These are phyloP conservation scores for Tothia fuscella DNA, from an alignment of 2,329 filamentous ascomycete genomes.

Conservation along the genomic window DNA sequence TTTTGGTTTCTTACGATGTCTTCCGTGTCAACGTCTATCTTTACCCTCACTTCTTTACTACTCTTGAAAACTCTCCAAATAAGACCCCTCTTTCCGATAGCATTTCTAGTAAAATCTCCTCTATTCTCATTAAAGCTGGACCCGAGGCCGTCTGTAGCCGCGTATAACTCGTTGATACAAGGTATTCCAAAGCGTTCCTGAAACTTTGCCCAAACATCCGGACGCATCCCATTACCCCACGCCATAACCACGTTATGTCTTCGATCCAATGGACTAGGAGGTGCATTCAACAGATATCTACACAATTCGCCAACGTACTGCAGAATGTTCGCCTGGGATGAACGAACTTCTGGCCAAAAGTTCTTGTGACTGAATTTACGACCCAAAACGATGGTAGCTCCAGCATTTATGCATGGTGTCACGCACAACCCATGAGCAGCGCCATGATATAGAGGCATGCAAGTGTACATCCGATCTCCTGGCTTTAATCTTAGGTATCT, in stretches of 20 bases:
- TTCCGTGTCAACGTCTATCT: constrained; percentile 27
- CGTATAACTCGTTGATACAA: constrained; percentile 28
- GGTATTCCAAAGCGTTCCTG: constrained; percentile 27
- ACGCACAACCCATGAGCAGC: constrained; percentile 16
- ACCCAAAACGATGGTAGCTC: constrained; percentile 8
- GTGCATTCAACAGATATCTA: constrained; percentile 24
- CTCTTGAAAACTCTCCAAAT: constrained; percentile 23
- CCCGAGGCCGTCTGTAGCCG: constrained; percentile 27
- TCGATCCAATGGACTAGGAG: constrained; percentile 21
- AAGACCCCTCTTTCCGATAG: constrained; percentile 23
- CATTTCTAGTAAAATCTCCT: constrained; percentile 22
- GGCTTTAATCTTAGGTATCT: constrained; percentile 21
- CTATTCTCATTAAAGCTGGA: constrained; percentile 22
- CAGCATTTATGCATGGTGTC: constrained; percentile 21
- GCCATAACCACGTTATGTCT: constrained; percentile 23
- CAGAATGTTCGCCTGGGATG: constrained; percentile 20
- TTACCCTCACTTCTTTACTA: constrained; percentile 22
- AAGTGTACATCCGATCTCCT: constrained; percentile 22
- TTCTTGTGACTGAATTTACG: constrained; percentile 22
- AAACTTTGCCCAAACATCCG: constrained; percentile 30
- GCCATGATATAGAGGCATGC: constrained; percentile 25
- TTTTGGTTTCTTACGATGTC: constrained; percentile 24
- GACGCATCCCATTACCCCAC: constrained; percentile 31
- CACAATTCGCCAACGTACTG: constrained; percentile 28
- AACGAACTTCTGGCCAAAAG: constrained; percentile 27